These are phyloP conservation scores for Populus ilicifolia DNA, from an alignment of 345 rosid genomes.

Conservation along the genomic window DNA sequence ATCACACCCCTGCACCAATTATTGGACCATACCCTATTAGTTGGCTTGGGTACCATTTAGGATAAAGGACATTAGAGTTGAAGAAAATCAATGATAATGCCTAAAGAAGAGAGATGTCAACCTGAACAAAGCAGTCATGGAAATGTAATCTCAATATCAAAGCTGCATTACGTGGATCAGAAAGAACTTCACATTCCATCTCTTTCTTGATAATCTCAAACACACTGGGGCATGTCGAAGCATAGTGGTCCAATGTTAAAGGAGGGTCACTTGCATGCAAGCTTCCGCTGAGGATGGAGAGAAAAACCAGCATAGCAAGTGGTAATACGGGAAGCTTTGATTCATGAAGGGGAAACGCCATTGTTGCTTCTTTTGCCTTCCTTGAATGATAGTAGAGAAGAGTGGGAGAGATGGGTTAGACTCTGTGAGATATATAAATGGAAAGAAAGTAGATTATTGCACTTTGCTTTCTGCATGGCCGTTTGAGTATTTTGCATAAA, in stretches of 20 bases:
- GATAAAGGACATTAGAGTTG: not conserved
- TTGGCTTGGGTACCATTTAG: not conserved
- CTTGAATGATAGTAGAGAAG: not conserved
- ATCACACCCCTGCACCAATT: slow-evolving; percentile 69
- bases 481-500: slow-evolving; percentile 23
- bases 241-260: slow-evolving; percentile 65
- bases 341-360: slow-evolving; percentile 10
- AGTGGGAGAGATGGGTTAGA: slow-evolving; percentile 34
- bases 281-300: slow-evolving; percentile 18
- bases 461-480: not conserved
- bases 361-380: not conserved
- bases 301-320: slow-evolving; percentile 25
- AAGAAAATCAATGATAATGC: not conserved
- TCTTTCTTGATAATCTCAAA: slow-evolving; percentile 68
- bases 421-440: slow-evolving; percentile 28
- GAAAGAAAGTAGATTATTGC: not conserved
- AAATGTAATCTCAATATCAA: slow-evolving; percentile 63
- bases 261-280: slow-evolving; percentile 38
- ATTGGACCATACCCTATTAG: not conserved
- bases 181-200: slow-evolving; percentile 82
- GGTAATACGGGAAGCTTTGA: slow-evolving; percentile 5
- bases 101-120: slow-evolving; percentile 13
- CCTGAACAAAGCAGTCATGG: slow-evolving; percentile 95
- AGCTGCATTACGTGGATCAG: slow-evolving; percentile 86
- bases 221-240: slow-evolving; percentile 58